These are phyloP conservation scores for Lentinula lateritia DNA, from an alignment of 768 basidiomycete genomes.

Conservation along the genomic window DNA sequence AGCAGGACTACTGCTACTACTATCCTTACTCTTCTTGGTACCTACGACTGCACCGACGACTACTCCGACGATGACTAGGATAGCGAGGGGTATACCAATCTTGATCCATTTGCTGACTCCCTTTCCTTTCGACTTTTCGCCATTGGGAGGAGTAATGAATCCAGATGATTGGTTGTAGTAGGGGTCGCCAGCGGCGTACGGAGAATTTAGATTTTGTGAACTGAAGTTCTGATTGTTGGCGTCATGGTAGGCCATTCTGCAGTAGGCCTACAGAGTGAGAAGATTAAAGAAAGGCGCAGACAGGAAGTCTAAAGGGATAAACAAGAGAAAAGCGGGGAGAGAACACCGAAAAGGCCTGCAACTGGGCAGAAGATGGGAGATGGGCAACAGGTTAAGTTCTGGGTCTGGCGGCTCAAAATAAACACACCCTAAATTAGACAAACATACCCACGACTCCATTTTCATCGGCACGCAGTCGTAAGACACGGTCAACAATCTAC, in stretches of 20 bases:
- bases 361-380: neutral
- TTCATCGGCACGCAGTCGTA: too few relatives aligned
- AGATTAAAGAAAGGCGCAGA: slow-evolving; percentile 7
- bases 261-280: neutral
- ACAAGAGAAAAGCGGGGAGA: neutral
- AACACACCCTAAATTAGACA: neutral
- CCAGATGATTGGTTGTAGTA: slow-evolving; percentile 69
- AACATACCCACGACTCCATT: neutral
- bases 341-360: neutral
- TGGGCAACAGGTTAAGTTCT: neutral
- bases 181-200: slow-evolving; percentile 54
- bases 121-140: slow-evolving; percentile 34
- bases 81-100: slow-evolving; percentile 60
- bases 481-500: too few relatives aligned
- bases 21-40: slow-evolving; percentile 44
- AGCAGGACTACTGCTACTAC: slow-evolving; percentile 32
- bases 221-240: slow-evolving; percentile 3
- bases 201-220: slow-evolving; percentile 20
- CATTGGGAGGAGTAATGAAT: slow-evolving; percentile 46
- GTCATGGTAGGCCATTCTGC: slow-evolving; percentile 3
- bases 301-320: slow-evolving; percentile 1
- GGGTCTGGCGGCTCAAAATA: neutral
- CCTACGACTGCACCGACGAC: slow-evolving; percentile 81
- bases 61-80: slow-evolving; percentile 60
- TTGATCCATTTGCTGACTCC: slow-evolving; percentile 68